Conservation (phyloP, 2,329 filamentous ascomycete species). For the Cadophora malorum region DNA sequence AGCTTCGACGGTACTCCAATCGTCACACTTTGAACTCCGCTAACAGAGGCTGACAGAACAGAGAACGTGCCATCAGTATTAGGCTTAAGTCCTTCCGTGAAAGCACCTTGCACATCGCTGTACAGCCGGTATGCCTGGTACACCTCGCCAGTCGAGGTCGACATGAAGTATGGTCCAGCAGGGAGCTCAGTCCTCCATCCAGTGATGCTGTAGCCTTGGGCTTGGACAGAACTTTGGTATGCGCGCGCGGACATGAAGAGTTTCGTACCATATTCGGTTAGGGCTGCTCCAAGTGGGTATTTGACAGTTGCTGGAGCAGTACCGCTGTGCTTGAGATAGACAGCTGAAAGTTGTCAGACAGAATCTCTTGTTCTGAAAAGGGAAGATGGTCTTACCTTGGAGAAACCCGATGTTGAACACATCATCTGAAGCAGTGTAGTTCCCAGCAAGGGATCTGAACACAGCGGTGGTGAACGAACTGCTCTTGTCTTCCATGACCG, state of each 20-base stretch:
- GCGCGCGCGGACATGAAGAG: constrained; percentile 34
- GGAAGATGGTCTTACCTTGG: constrained; percentile 30
- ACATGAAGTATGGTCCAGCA: constrained; percentile 58
- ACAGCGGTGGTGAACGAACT: constrained; percentile 32
- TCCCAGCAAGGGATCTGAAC: constrained; percentile 34
- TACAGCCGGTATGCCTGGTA: constrained; percentile 57
- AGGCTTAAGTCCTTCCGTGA: constrained; percentile 53
- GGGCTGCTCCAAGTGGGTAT: constrained; percentile 30
- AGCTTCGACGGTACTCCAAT: constrained; percentile 65
- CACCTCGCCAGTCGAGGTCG: constrained; percentile 50
- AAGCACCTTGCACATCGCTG: constrained; percentile 55
- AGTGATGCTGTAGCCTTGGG: constrained; percentile 27
- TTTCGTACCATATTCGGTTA: constrained; percentile 35
- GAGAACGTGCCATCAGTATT: constrained; percentile 48
- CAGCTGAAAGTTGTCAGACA: constrained; percentile 24
- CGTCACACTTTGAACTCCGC: constrained; percentile 50
- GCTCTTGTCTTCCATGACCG: constrained; percentile 35
- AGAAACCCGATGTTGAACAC: constrained; percentile 42
- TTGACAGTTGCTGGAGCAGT: constrained; percentile 24
- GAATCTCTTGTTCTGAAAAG: neutral
- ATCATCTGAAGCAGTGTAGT: constrained; percentile 39
- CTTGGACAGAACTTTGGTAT: constrained; percentile 29
- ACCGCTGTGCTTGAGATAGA: constrained; percentile 34
- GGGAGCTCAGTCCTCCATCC: constrained; percentile 44
- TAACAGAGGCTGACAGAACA: constrained; percentile 52